phyloP scores from a whole-genome alignment of 2,329 filamentous ascomycete species.

The Talaromyces sp. region DNA sequence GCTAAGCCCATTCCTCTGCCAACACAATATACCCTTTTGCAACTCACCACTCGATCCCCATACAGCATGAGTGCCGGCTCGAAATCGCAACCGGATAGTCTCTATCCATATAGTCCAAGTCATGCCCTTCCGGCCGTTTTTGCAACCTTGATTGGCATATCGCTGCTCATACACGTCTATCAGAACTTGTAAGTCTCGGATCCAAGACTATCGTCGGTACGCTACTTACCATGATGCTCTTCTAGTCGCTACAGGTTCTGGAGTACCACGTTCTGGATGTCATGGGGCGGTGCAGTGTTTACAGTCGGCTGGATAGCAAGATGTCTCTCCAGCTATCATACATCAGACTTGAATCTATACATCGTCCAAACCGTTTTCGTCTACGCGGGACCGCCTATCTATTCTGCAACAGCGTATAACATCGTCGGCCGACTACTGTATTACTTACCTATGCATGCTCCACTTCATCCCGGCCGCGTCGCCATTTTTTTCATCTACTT shows the following conservation, averaged over 20 bases:
- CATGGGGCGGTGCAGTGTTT: conserved; percentile 36
- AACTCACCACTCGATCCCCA: neutral
- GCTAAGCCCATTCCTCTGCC: neutral
- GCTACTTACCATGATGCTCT: neutral
- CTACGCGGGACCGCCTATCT: conserved; percentile 35
- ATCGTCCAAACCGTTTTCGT: conserved; percentile 36
- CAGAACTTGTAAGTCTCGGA: conserved; percentile 32
- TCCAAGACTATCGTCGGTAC: too few species aligned
- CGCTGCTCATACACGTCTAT: conserved; percentile 29
- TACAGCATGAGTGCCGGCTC: neutral
- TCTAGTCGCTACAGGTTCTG: conserved; percentile 31
- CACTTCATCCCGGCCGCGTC: conserved; percentile 36
- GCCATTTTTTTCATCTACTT: conserved; percentile 37
- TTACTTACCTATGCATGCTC: conserved; percentile 40
- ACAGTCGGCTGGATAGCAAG: conserved; percentile 38
- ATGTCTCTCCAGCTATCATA: conserved; percentile 28
- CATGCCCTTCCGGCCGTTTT: conserved; percentile 35
- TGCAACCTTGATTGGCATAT: conserved; percentile 30
- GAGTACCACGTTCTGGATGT: conserved; percentile 37
- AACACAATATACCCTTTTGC: neutral
- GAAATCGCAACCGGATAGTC: neutral
- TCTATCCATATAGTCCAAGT: conserved; percentile 31
- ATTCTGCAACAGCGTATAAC: conserved; percentile 38
- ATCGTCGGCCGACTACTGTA: conserved; percentile 37
- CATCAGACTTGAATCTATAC: conserved; percentile 29